A percentile compares a stretch with the other conserved stretches of the same genome.
Evolutionary conservation across 805 yeast species (phyloP).

Genomic region (Candida andamanensis): DNA sequence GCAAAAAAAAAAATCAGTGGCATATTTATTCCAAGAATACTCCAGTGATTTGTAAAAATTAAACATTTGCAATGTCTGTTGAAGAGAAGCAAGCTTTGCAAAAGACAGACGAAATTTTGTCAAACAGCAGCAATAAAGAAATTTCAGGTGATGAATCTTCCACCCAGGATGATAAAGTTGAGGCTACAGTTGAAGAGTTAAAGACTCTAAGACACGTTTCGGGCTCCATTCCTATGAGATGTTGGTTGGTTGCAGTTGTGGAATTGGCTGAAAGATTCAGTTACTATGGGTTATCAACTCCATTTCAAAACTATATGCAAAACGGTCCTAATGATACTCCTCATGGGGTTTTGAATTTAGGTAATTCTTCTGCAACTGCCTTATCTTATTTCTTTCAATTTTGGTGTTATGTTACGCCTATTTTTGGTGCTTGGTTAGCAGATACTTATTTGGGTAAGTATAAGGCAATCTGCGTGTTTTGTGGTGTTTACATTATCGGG

Average conservation of each 20-base stretch:
- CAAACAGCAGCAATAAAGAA: too few species aligned
- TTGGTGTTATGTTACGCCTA: conserved; percentile 78
- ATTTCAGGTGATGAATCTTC: too few species aligned
- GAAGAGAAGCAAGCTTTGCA: too few species aligned
- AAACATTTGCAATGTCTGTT: too few species aligned
- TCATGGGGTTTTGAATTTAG: conserved; percentile 51
- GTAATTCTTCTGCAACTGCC: conserved; percentile 63
- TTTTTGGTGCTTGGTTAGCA: conserved; percentile 69
- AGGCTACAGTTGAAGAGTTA: conserved; percentile 52
- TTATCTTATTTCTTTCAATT: conserved; percentile 72
- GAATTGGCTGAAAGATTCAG: conserved; percentile 81
- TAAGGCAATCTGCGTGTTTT: conserved; percentile 59
- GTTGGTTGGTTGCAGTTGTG: conserved; percentile 62
- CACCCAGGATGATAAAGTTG: conserved; percentile 25
- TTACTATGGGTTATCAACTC: conserved; percentile 72
- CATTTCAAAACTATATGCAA: conserved; percentile 77
- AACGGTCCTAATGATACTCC: conserved; percentile 36
- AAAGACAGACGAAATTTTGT: too few species aligned
- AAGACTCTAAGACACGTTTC: conserved; percentile 48
- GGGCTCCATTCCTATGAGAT: conserved; percentile 48
- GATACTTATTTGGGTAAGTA: conserved; percentile 73
- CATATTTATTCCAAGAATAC: too few species aligned
- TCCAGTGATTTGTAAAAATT: too few species aligned
- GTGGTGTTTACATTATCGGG: conserved; percentile 56
- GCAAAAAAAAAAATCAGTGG: too few species aligned